phyloP scores from a whole-genome alignment of 306 rosid genomes.

The Cicer chorassanicum region DNA sequence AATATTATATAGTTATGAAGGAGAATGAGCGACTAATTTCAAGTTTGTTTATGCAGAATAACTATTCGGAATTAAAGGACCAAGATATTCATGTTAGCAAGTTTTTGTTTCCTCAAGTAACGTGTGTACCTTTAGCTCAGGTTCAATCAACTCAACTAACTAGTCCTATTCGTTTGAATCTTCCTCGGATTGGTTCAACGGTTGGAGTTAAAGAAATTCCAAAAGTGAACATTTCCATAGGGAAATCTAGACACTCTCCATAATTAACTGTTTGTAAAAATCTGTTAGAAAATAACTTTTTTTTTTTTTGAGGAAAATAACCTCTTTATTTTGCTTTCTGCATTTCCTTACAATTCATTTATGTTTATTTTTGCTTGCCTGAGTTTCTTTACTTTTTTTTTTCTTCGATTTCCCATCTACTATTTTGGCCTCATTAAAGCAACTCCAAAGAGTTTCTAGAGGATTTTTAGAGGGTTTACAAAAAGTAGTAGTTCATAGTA shows the following conservation, averaged over 20 bases:
- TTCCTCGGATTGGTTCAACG: constrained; percentile 33
- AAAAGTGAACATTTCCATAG: constrained; percentile 9
- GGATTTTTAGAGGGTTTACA: too few species aligned
- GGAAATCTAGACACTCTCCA: constrained; percentile 21
- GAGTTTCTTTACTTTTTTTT: constrained; percentile 6
- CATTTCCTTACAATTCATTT: constrained; percentile 24
- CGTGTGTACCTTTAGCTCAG: constrained; percentile 31
- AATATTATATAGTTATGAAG: not conserved
- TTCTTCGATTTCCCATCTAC: not conserved
- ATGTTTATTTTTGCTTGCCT: not conserved
- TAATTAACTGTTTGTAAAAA: constrained; percentile 36
- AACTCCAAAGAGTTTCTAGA: too few species aligned
- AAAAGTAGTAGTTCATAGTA: too few species aligned
- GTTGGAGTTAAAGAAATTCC: constrained; percentile 40
- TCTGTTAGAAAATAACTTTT: constrained; percentile 30
- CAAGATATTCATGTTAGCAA: constrained; percentile 40
- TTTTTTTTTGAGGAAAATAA: too few species aligned
- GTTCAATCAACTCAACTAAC: constrained; percentile 29
- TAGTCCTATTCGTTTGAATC: not conserved
- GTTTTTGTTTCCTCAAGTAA: constrained; percentile 11
- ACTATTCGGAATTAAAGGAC: constrained; percentile 16
- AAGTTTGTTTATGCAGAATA: constrained; percentile 41
- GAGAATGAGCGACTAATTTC: constrained; percentile 8
- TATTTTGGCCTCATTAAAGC: too few species aligned
- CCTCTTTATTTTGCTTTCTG: not conserved